Percentiles rank a stretch among this genome's conserved stretches.
phyloP scores from a whole-genome alignment of 2,329 filamentous ascomycete species.

The Monilinia fructicola region DNA sequence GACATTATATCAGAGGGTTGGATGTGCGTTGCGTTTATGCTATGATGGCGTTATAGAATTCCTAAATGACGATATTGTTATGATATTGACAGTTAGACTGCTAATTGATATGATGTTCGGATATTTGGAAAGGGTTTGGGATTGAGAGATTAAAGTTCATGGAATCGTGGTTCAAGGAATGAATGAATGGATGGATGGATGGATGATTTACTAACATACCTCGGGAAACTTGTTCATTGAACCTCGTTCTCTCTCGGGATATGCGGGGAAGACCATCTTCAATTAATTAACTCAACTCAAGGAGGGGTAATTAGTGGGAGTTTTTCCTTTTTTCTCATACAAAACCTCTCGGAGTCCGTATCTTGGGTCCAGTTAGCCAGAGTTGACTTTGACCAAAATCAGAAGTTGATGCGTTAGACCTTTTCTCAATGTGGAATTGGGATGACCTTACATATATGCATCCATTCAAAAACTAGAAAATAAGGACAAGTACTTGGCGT shows the following conservation, averaged over 20 bases:
- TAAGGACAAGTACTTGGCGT: no score
- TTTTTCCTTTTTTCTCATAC: not conserved
- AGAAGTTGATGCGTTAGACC: not conserved
- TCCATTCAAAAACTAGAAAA: no score
- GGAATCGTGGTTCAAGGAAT: not conserved
- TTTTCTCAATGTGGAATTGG: no score
- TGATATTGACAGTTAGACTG: no score
- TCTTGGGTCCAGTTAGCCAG: not conserved
- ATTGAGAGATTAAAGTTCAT: not conserved
- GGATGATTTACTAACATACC: not conserved
- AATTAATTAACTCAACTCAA: not conserved
- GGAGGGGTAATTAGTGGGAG: constrained; percentile 18
- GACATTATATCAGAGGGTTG: constrained; percentile 25
- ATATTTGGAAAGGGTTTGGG: not conserved
- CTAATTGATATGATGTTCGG: not conserved
- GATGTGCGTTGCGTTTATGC: no score
- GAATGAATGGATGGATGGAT: no score
- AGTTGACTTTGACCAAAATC: not conserved
- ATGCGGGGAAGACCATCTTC: not conserved
- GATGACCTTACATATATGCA: no score
- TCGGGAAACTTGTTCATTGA: not conserved
- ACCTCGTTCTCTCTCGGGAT: not conserved
- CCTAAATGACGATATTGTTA: no score
- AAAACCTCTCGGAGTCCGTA: not conserved
- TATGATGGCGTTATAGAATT: no score